Base-by-base conservation (phyloP, 2,329 filamentous ascomycete species). In the Cladosporium sp. region DNA sequence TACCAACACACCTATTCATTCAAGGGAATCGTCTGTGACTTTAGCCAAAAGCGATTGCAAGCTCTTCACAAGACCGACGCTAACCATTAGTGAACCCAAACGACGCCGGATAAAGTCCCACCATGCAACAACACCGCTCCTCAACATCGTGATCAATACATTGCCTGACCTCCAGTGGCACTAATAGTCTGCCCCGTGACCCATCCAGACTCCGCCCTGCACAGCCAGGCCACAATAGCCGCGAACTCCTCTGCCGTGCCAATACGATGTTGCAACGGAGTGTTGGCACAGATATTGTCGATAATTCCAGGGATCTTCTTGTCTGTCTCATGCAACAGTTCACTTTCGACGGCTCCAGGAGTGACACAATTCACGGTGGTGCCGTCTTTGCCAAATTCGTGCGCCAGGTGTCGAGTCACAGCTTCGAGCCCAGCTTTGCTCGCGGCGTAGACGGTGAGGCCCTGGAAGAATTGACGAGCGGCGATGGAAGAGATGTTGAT, bases 301-400 rank as follows among this genome's bases (percentile, higher is more conserved):
- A 80, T 66, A 12, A 80, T 67, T 0, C 75, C 73, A 47, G 68
- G 61, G 18, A 43, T 43, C 29, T 43, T 43, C 27, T 22, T 43
- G 0, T 75, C 74, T 11, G 82, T 75, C 13, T 76, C 70, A 13
- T 76, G 74, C 19, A 83, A 61, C 73, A 85, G 75, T 6, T 82
- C 79, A 24, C 73, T 82, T 64, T 77, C 66, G 5, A 82, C 77
- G 0, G 82, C 80, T 0, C 82, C 82, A 0, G 81, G 80, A 17
- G 76, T 76, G 2, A 85, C 76, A 0, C 74, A 71, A 56, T 85
- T 86, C 20, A 83, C 81, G 0, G 81, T 84, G 52, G 79, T 79
- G 0, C 81, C 80, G 51, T 73, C 65, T 3, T 54, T 61, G 0
- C 81, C 81, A 7, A 85, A 66, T 64, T 85, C 82, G 0, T 72